These are phyloP conservation scores for Penicillium waksmanii DNA, from an alignment of 495 filamentous ascomycete genomes.

Conservation along the genomic window DNA sequence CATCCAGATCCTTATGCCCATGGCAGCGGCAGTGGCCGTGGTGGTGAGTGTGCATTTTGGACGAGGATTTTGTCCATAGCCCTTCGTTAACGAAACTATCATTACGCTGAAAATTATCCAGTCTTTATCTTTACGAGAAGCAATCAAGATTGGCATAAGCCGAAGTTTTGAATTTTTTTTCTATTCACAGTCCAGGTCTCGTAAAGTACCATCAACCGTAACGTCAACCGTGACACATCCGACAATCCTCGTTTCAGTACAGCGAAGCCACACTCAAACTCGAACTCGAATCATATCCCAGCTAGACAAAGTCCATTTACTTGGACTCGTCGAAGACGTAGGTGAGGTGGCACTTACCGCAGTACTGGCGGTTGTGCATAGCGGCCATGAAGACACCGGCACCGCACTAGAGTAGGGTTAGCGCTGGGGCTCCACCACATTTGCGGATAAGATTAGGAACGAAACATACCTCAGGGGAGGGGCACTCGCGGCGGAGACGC, in stretches of 20 bases:
- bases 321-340: conserved; percentile 96
- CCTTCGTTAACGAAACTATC: neutral
- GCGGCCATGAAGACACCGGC: conserved; percentile 99
- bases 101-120: neutral
- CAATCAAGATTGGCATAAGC: conserved; percentile 18
- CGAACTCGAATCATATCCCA: conserved; percentile 22
- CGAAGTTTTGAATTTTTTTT: conserved; percentile 28
- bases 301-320: conserved; percentile 43
- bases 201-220: conserved; percentile 27
- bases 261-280: conserved; percentile 28
- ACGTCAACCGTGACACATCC: conserved; percentile 26
- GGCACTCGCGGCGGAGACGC: conserved; percentile 97
- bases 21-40: neutral
- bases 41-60: neutral
- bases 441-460: neutral
- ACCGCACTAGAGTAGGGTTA: conserved; percentile 71
- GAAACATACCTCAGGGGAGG: conserved; percentile 77
- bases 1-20: too few species aligned
- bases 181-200: conserved; percentile 26
- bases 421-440: conserved; percentile 27
- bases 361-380: conserved; percentile 99
- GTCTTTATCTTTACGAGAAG: conserved; percentile 16
- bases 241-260: conserved; percentile 24
- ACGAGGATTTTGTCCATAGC: conserved; percentile 3
- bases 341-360: conserved; percentile 98